These are phyloP conservation scores for Cymbopogon flexuosus DNA, from an alignment of 202 grass and related monocot genomes.

Conservation along the genomic window DNA sequence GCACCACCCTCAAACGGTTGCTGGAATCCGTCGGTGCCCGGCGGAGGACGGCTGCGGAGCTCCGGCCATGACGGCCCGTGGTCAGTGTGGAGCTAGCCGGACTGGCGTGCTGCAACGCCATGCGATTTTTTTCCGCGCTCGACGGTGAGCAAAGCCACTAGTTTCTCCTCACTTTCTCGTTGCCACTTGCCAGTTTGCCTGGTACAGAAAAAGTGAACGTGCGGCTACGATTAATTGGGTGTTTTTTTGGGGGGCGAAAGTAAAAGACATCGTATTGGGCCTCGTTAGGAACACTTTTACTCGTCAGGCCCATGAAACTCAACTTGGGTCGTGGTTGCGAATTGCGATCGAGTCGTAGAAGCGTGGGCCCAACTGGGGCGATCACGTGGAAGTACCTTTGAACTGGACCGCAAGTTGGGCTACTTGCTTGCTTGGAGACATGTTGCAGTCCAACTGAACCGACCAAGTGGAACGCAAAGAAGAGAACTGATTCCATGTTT, in stretches of 20 bases:
- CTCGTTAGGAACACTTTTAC: not conserved
- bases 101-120: slow-evolving; percentile 36
- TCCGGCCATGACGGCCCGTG: not conserved
- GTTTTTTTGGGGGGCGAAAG: too few species aligned
- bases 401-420: not conserved
- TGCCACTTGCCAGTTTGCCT: not conserved
- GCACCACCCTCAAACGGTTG: not conserved
- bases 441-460: not conserved
- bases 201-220: not conserved
- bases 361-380: not conserved
- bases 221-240: slow-evolving; percentile 18
- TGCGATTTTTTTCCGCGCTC: not conserved
- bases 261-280: too few species aligned
- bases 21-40: not conserved
- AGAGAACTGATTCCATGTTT: not conserved
- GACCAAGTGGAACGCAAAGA: not conserved
- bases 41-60: not conserved
- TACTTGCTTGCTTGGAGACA: too few species aligned
- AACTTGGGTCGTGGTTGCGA: not conserved
- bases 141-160: slow-evolving; percentile 13
- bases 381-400: not conserved
- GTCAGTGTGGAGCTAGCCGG: not conserved
- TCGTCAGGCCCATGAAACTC: not conserved
- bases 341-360: not conserved
- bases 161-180: not conserved